Conservation (phyloP, 306 rosid genomes). For the Fagus sylvatica region DNA sequence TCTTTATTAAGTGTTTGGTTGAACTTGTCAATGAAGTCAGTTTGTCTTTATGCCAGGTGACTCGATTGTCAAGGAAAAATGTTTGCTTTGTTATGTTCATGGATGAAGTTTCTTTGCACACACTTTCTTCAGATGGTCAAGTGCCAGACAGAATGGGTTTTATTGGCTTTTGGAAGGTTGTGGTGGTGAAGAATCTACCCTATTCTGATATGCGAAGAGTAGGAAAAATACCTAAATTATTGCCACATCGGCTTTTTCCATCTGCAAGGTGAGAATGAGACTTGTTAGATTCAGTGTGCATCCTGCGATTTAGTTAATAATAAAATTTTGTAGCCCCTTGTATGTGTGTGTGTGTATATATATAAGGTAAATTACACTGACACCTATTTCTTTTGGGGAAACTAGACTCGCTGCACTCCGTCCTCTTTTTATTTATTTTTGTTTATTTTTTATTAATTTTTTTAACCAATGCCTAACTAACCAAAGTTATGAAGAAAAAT, state of each 20-base stretch:
- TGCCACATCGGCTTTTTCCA: conserved; percentile 95
- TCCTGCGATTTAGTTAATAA: not conserved
- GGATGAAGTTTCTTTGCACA: conserved; percentile 69
- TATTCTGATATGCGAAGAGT: conserved; percentile 88
- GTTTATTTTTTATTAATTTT: no score
- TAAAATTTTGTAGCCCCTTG: not conserved
- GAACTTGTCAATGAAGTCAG: conserved; percentile 17
- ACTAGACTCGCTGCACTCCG: no score
- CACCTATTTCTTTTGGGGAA: no score
- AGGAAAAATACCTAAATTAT: conserved; percentile 92
- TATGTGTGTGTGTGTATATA: conserved; percentile 4
- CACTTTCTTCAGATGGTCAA: conserved; percentile 78
- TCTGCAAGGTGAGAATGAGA: conserved; percentile 75
- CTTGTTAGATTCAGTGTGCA: not conserved
- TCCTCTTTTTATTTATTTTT: no score
- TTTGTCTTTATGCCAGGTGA: conserved; percentile 60
- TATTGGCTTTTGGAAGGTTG: conserved; percentile 92
- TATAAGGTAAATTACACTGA: no score
- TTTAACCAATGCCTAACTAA: no score
- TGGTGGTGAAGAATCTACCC: conserved; percentile 83
- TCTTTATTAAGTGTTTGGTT: not conserved
- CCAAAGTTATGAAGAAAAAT: no score
- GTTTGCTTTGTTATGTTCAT: conserved; percentile 93
- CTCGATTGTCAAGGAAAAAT: conserved; percentile 85
- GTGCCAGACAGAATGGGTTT: conserved; percentile 79